These are phyloP conservation scores for Trichophyton schoenleinii DNA, from an alignment of 2,329 filamentous ascomycete genomes.

Conservation along the genomic window DNA sequence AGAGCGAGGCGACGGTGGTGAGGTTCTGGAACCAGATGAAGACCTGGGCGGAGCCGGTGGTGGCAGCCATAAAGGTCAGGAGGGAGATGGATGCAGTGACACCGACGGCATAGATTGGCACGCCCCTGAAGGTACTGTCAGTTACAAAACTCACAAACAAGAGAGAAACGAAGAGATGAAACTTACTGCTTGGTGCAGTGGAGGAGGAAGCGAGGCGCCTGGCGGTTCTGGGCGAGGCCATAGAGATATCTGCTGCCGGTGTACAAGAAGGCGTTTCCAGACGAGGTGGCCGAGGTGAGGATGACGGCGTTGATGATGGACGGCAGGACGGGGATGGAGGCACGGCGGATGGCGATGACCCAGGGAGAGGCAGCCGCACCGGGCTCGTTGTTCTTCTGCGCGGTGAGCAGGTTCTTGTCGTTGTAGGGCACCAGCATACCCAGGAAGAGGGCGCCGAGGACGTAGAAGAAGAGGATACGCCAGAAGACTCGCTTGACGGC, in stretches of 20 bases:
- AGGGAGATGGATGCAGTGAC: conserved; percentile 32
- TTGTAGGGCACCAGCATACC: conserved; percentile 56
- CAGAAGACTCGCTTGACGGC: conserved; percentile 44
- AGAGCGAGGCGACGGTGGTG: conserved; percentile 31
- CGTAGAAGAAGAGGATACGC: conserved; percentile 46
- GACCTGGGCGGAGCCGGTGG: conserved; percentile 26
- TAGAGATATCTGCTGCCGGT: conserved; percentile 42
- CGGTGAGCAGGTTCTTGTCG: conserved; percentile 35
- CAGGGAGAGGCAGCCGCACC: conserved; percentile 54
- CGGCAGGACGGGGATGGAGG: conserved; percentile 54
- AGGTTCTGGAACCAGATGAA: conserved; percentile 38
- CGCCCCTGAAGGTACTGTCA: conserved; percentile 23
- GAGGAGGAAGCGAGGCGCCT: conserved; percentile 42
- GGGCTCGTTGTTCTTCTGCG: conserved; percentile 44
- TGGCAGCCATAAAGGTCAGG: conserved; percentile 35
- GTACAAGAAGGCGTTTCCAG: conserved; percentile 54
- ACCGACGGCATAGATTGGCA: conserved; percentile 33
- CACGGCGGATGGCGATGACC: conserved; percentile 58
- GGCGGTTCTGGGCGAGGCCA: conserved; percentile 35
- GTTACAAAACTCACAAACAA: conserved; percentile 15
- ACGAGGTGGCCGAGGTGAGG: conserved; percentile 57
- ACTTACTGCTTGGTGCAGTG: conserved; percentile 37
- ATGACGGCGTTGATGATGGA: conserved; percentile 67
- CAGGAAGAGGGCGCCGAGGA: conserved; percentile 44
- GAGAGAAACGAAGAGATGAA: conserved; percentile 22